phyloP scores from a whole-genome alignment of 2,329 filamentous ascomycete genomes.

The Neofusicoccum umdonicola region DNA sequence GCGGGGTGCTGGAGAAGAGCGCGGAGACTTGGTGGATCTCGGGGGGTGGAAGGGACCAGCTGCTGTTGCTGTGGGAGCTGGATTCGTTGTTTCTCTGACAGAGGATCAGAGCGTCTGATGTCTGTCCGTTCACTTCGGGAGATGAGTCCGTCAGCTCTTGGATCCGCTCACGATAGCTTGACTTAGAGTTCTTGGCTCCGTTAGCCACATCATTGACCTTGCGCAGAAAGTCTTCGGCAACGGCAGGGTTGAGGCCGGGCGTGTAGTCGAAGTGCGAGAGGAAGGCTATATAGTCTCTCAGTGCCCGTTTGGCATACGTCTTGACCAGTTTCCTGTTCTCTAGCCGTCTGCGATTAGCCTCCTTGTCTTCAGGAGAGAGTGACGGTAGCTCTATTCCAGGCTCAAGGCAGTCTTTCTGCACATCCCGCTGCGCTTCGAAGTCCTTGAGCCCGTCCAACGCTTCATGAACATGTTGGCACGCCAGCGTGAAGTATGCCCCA shows the following conservation, averaged over 20 bases:
- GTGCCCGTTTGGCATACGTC: slow-evolving; percentile 69
- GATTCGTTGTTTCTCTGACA: not conserved
- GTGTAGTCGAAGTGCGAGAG: slow-evolving; percentile 76
- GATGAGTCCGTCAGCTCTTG: not conserved
- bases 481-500: slow-evolving; percentile 68
- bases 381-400: slow-evolving; percentile 31
- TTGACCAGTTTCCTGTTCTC: slow-evolving; percentile 69
- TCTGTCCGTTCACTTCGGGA: not conserved
- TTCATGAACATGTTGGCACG: slow-evolving; percentile 62
- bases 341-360: slow-evolving; percentile 48
- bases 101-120: slow-evolving; percentile 5
- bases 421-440: slow-evolving; percentile 30
- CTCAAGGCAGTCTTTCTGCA: slow-evolving; percentile 24
- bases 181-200: not conserved
- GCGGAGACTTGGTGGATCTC: slow-evolving; percentile 57
- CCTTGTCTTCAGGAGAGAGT: slow-evolving; percentile 46
- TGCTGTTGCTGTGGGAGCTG: not conserved
- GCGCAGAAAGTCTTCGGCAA: slow-evolving; percentile 57
- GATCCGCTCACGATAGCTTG: not conserved
- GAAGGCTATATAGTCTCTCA: slow-evolving; percentile 72
- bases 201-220: slow-evolving; percentile 57
- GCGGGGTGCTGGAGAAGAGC: slow-evolving; percentile 69
- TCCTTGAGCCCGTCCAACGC: slow-evolving; percentile 53
- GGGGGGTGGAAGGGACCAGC: slow-evolving; percentile 44
- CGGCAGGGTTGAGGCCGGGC: slow-evolving; percentile 62